These are phyloP conservation scores for Hemisphaericaspora subhashii DNA, from an alignment of 1,139 yeast species.

Conservation along the genomic window DNA sequence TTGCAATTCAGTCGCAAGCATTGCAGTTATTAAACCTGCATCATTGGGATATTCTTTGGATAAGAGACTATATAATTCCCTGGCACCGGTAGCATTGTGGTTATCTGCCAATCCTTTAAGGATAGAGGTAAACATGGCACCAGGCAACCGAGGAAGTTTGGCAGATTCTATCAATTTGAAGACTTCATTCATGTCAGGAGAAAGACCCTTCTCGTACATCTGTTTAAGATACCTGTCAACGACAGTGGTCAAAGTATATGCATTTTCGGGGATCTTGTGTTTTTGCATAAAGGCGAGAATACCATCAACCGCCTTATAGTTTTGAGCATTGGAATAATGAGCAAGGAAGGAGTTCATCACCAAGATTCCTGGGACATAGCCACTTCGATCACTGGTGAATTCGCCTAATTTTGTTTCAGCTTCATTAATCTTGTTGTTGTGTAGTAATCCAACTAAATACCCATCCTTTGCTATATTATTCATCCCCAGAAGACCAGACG, in stretches of 20 bases:
- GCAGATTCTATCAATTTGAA: slow-evolving; percentile 43
- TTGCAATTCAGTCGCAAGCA: slow-evolving; percentile 58
- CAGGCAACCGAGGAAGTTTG: slow-evolving; percentile 45
- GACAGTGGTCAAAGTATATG: slow-evolving; percentile 65
- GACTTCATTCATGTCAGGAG: slow-evolving; percentile 43
- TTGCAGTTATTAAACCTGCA: slow-evolving; percentile 51
- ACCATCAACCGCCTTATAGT: slow-evolving; percentile 41
- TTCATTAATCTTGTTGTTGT: slow-evolving; percentile 28
- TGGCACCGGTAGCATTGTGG: slow-evolving; percentile 51
- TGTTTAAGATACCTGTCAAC: slow-evolving; percentile 57
- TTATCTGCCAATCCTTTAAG: slow-evolving; percentile 57
- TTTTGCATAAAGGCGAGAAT: slow-evolving; percentile 38
- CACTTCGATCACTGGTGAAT: slow-evolving; percentile 25
- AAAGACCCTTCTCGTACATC: slow-evolving; percentile 42
- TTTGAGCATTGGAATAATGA: slow-evolving; percentile 30
- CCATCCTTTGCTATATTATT: slow-evolving; percentile 41
- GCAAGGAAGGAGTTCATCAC: slow-evolving; percentile 40
- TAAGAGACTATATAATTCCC: slow-evolving; percentile 43
- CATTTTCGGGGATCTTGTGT: slow-evolving; percentile 54
- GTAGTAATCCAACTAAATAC: slow-evolving; percentile 35
- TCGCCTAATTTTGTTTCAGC: slow-evolving; percentile 37
- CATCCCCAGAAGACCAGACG: too few relatives aligned
- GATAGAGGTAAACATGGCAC: slow-evolving; percentile 52
- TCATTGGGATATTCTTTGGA: slow-evolving; percentile 34
- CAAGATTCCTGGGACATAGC: slow-evolving; percentile 32